Conservation (phyloP, 345 rosid genomes). For the Sonneratia caseolaris region DNA sequence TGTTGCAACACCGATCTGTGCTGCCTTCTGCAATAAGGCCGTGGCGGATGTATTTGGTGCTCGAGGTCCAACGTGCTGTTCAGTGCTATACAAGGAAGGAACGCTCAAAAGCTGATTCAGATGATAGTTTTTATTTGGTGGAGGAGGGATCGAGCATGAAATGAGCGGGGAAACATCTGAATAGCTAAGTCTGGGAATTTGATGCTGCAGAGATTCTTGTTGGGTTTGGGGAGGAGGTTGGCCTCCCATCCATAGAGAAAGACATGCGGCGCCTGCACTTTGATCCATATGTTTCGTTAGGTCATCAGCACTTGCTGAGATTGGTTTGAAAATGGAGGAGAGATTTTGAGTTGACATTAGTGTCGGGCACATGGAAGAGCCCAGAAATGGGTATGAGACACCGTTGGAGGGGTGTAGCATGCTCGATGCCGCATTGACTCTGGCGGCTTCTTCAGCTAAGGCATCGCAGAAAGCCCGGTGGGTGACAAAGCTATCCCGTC, state of each 20-base stretch:
- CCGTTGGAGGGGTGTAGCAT: slow-evolving; percentile 22
- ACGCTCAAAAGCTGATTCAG: slow-evolving; percentile 34
- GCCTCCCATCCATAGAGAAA: slow-evolving; percentile 35
- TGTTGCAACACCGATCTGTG: slow-evolving; percentile 53
- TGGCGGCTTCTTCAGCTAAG: slow-evolving; percentile 88
- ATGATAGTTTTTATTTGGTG: slow-evolving; percentile 23
- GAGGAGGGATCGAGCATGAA: slow-evolving; percentile 19
- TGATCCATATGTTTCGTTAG: background rate
- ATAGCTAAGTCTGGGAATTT: slow-evolving; percentile 21
- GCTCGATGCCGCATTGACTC: slow-evolving; percentile 65
- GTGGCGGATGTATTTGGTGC: slow-evolving; percentile 75
- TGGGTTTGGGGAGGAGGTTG: slow-evolving; percentile 9
- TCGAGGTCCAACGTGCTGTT: slow-evolving; percentile 25
- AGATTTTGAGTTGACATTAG: slow-evolving; percentile 27
- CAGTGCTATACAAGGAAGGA: slow-evolving; percentile 67
- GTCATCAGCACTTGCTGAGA: slow-evolving; percentile 18
- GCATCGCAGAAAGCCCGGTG: slow-evolving; percentile 99
- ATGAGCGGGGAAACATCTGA: slow-evolving; percentile 18
- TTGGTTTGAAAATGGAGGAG: slow-evolving; percentile 51
- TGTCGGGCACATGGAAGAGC: slow-evolving; percentile 25
- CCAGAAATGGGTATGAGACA: slow-evolving; percentile 43
- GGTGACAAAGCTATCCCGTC: slow-evolving; percentile 90
- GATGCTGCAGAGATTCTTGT: slow-evolving; percentile 27
- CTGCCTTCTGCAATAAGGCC: slow-evolving; percentile 88
- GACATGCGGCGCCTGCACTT: background rate